Evolutionary conservation across 257 asterid species (phyloP), one percentile per base, ranked within the genome.

Genomic region (Leptodermis oblonga): DNA sequence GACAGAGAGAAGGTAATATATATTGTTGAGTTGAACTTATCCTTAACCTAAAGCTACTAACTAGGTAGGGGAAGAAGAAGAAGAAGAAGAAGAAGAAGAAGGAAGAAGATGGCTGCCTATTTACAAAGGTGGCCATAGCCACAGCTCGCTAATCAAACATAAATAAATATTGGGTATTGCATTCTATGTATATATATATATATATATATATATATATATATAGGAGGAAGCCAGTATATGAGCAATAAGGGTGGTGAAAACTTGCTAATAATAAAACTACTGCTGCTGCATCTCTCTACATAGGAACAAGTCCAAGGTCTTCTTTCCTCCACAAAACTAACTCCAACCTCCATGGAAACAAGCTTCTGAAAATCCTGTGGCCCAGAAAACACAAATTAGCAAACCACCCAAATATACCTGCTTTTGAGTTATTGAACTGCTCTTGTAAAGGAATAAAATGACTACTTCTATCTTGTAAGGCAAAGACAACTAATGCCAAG

Each of bases 231-330:
- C 83, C 74, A 69, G 69, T 71, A 71, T 65, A 75, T 61, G 10
- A 71, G 77, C 76, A 65, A 70, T 73, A 69, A 49, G 69, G 85
- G 31, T n/a, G 78, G 70, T 78, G 81, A 85, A 88, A 61, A 83
- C 80, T 71, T 76, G 82, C 76, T 74, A 81, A 72, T 74, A 78
- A 70, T 73, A 62, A 36, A 61, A 13, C 58, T 72, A 66, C 58
- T 72, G 64, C 60, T 73, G 66, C 58, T 67, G 81, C 80, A 77
- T 79, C 76, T 79, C 76, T 73, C 81, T n/a, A n/a, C n/a, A n/a
- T n/a, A n/a, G n/a, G n/a, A n/a, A n/a, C n/a, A n/a, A n/a, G n/a
- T n/a, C n/a, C n/a, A n/a, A n/a, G n/a, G n/a, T n/a, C n/a, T n/a
- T n/a, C 69, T 39, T 54, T 10, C 45, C 62, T 63, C 76, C 76